A percentile compares a stretch with the other conserved stretches of the same genome.
Evolutionary conservation across 345 rosid genomes (phyloP).

Genomic region (Boechera retrofracta): DNA sequence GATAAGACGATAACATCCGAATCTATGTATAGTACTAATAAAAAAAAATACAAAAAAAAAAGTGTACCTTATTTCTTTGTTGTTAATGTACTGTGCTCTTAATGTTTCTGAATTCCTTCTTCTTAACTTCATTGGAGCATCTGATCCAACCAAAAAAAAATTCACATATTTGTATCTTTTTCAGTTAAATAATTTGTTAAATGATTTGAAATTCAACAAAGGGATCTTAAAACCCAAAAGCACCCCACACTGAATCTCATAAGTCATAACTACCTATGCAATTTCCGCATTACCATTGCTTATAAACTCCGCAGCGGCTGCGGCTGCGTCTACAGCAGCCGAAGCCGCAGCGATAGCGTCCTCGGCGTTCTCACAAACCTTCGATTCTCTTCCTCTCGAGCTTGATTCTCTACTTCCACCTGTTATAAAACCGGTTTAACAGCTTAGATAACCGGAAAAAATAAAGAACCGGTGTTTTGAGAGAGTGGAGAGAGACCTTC

Average conservation of each 20-base stretch:
- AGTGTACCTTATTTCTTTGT: constrained; percentile 48
- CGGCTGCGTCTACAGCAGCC: constrained; percentile 35
- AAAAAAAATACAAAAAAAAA: constrained; percentile 1
- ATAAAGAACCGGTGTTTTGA: constrained; percentile 22
- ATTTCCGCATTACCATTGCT: constrained; percentile 42
- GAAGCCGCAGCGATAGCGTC: constrained; percentile 46
- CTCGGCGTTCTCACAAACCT: constrained; percentile 39
- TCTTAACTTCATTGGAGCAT: constrained; percentile 40
- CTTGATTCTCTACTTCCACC: constrained; percentile 18
- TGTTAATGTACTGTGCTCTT: constrained; percentile 47
- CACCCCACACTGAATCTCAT: constrained; percentile 36
- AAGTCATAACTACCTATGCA: constrained; percentile 36
- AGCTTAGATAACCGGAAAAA: constrained; percentile 17
- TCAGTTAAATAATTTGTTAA: not conserved
- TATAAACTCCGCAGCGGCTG: constrained; percentile 40
- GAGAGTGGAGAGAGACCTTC: constrained; percentile 44
- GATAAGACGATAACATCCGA: not conserved
- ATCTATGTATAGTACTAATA: constrained; percentile 8
- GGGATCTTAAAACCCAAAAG: constrained; percentile 15
- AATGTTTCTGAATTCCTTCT: constrained; percentile 48
- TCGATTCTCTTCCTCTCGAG: constrained; percentile 33
- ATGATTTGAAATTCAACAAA: constrained; percentile 11
- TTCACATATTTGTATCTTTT: not conserved
- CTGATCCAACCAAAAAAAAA: constrained; percentile 11
- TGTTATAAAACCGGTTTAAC: not conserved